A percentile compares a stretch with the other conserved stretches of the same genome.
These are phyloP conservation scores for Graphilbum sp. DNA, from an alignment of 2,329 filamentous ascomycete species.

Conservation along the genomic window DNA sequence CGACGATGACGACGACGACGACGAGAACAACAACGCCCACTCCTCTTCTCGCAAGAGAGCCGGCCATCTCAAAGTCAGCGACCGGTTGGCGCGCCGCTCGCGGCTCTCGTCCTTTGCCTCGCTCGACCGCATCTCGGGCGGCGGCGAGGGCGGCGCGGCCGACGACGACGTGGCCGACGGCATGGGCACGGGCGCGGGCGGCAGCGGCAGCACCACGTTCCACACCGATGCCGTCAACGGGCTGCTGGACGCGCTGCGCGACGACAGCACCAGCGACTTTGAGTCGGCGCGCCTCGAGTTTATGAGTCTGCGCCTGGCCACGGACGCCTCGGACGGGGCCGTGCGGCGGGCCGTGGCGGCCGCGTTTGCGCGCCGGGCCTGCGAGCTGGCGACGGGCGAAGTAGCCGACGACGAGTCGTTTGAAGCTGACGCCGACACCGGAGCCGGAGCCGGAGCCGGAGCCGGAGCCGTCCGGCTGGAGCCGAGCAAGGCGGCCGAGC, in stretches of 20 bases:
- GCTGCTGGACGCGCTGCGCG: slow-evolving; percentile 69
- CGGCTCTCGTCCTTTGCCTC: slow-evolving; percentile 59
- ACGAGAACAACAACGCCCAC: background rate
- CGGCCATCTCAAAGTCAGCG: no score
- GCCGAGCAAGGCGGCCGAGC: slow-evolving; percentile 46
- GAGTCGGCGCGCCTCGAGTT: slow-evolving; percentile 76
- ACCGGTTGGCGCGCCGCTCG: slow-evolving; percentile 35
- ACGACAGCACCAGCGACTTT: slow-evolving; percentile 58
- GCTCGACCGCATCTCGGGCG: slow-evolving; percentile 36
- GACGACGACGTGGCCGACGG: background rate
- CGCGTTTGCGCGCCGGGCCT: slow-evolving; percentile 68
- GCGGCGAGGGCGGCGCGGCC: background rate
- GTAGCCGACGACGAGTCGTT: slow-evolving; percentile 39
- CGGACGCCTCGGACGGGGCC: slow-evolving; percentile 77
- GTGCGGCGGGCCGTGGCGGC: slow-evolving; percentile 75
- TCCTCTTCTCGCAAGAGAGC: no score
- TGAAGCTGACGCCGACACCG: slow-evolving; percentile 46
- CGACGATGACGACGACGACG: background rate
- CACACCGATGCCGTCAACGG: slow-evolving; percentile 76
- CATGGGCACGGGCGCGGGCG: slow-evolving; percentile 10
- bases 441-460: slow-evolving; percentile 14
- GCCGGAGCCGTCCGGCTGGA: slow-evolving; percentile 23
- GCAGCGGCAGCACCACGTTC: slow-evolving; percentile 40
- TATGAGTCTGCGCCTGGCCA: slow-evolving; percentile 78
- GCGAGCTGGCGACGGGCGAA: slow-evolving; percentile 44